Conservation (phyloP, 2,329 filamentous ascomycete species). For the Pyrenophora tritici-repentis region DNA sequence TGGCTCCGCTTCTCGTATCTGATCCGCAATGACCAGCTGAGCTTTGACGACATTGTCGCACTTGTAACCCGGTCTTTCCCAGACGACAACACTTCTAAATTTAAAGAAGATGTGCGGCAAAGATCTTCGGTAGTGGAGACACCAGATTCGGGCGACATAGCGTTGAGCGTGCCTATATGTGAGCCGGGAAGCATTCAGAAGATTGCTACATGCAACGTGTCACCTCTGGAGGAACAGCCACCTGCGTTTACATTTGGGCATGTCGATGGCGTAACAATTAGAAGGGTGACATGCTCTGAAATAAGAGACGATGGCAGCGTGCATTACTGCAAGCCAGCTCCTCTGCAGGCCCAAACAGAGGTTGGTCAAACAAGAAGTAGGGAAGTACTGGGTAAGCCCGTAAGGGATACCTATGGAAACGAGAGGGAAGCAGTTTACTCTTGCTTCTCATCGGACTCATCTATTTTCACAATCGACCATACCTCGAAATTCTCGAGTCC, state of each 20-base stretch:
- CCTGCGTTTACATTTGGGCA: neutral
- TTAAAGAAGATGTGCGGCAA: neutral
- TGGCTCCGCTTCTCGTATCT: conserved; percentile 4
- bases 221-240: too few relatives aligned
- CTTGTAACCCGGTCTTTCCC: neutral
- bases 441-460: conserved; percentile 8
- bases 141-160: neutral
- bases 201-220: too few relatives aligned
- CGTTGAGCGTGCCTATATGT: too few relatives aligned
- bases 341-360: too few relatives aligned
- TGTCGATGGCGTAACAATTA: neutral
- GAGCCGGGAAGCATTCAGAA: too few relatives aligned
- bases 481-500: neutral
- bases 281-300: too few relatives aligned
- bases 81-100: neutral
- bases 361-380: neutral
- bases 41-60: conserved; percentile 5
- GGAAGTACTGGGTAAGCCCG: neutral
- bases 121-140: neutral
- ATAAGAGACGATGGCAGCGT: too few relatives aligned
- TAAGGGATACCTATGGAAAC: neutral
- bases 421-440: neutral
- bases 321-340: too few relatives aligned
- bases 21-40: conserved; percentile 2
- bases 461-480: neutral